Evolutionary conservation across 768 basidiomycete species (phyloP).

Genomic region (Candolleomyces eurysporus): DNA sequence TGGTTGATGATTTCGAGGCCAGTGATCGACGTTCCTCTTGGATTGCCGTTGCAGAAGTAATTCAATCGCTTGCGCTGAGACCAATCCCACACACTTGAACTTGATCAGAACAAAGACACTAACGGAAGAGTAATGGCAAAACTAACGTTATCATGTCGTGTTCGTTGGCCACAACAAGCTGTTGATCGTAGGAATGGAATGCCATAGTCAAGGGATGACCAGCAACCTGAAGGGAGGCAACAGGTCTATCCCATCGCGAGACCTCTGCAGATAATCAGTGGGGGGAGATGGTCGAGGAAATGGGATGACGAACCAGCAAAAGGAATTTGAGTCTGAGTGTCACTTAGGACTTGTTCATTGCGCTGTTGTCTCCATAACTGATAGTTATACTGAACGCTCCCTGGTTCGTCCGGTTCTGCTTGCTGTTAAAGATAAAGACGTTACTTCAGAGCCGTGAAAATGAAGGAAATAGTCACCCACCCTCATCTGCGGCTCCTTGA

Average conservation of each 20-base stretch:
- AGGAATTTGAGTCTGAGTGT: constrained; percentile 69
- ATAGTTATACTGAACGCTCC: constrained; percentile 90
- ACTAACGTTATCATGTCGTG: constrained; percentile 79
- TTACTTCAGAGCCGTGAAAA: neutral
- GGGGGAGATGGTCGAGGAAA: neutral
- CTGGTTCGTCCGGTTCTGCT: constrained; percentile 94
- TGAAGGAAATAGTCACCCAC: constrained; percentile 39
- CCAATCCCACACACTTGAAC: constrained; percentile 91
- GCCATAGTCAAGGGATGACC: constrained; percentile 72
- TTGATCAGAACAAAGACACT: constrained; percentile 2
- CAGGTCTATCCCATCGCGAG: constrained; percentile 70
- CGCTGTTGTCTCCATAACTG: constrained; percentile 93
- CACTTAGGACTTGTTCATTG: constrained; percentile 75
- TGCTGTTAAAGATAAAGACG: constrained; percentile 48
- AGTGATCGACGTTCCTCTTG: constrained; percentile 78
- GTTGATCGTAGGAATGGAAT: constrained; percentile 91
- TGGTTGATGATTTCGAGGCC: constrained; percentile 93
- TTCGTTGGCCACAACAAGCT: constrained; percentile 84
- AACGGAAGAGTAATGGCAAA: neutral
- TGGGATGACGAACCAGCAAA: constrained; percentile 53
- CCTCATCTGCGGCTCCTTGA: constrained; percentile 98
- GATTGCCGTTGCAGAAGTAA: constrained; percentile 88
- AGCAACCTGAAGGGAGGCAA: constrained; percentile 58
- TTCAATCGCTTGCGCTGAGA: constrained; percentile 72
- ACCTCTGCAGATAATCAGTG: constrained; percentile 38